Conservation (phyloP, 1,284 basidiomycete genomes). For the Rhodotorula sp. region DNA sequence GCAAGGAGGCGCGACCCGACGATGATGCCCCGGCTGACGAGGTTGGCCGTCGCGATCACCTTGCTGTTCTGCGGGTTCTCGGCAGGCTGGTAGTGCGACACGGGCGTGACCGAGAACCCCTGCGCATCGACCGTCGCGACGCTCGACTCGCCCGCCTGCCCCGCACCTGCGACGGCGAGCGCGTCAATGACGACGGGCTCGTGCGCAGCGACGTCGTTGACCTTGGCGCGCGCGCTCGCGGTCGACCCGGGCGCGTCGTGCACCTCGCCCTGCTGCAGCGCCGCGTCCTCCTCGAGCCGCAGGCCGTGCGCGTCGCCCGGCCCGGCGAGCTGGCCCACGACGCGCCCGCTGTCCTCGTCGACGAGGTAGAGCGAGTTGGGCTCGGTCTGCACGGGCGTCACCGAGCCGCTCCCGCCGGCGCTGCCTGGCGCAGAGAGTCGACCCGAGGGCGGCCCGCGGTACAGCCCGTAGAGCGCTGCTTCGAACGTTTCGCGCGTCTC, state of each 20-base stretch:
- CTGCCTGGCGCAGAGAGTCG: neutral
- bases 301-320: neutral
- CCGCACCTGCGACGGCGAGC: neutral
- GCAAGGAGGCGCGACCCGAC: conserved; percentile 45
- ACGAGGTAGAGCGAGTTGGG: conserved; percentile 28
- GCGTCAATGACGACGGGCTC: conserved; percentile 35
- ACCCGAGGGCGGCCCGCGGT: neutral
- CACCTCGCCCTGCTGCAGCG: conserved; percentile 2
- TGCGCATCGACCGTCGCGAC: neutral
- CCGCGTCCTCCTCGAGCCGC: conserved; percentile 10
- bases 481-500: conserved; percentile 31
- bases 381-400: conserved; percentile 1
- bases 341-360: conserved; percentile 19
- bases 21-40: conserved; percentile 46
- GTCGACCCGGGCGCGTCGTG: conserved; percentile 6
- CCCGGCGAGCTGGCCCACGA: conserved; percentile 22
- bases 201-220: conserved; percentile 17
- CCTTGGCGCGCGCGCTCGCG: neutral
- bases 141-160: neutral
- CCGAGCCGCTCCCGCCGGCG: neutral
- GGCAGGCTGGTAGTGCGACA: conserved; percentile 23
- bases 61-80: conserved; percentile 19
- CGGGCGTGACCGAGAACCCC: conserved; percentile 26
- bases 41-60: conserved; percentile 44
- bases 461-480: conserved; percentile 12